Evolutionary conservation across 495 filamentous ascomycete species (phyloP), one percentile per base, ranked within the genome.

Genomic region (Aspergillus haitiensis): DNA sequence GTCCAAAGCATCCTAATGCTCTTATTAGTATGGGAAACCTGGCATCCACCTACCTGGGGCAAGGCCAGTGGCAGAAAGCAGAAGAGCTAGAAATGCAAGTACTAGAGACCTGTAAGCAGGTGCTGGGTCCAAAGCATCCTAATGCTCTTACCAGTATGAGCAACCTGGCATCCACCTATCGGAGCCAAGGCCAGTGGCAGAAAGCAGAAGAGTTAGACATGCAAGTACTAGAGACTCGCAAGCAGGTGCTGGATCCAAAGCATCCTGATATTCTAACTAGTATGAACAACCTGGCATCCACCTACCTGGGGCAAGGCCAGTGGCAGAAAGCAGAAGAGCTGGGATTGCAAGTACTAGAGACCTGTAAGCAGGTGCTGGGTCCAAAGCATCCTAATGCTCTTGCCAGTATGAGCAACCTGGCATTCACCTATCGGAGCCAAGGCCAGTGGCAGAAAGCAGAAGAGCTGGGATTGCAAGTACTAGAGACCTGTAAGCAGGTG

Each of bases 341-440:
- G 15, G 11, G 66, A 5, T 35, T 64, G 15, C 58, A 69, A 44
- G 66, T 67, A 12, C 9, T 69, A 33, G 63, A 75, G 48, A 62
- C 45, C 7, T 5, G 21, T 2, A 52, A 63, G 42, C 34, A 11
- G n/a, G 33, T 60, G 3, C 55, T 53, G 0, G 61, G 61, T 6
- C 47, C 4, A 9, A 49, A 63, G 31, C 56, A 63, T 48, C 61
- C 32, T 55, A 47, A 1, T 61, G 64, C 61, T 1, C 37, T 46
- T 37, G 2, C n/a, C n/a, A 72, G 64, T 36, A 77, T 78, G 62
- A 47, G 5, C 45, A 76, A 77, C 61, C 69, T 81, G 10, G 70
- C 75, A 32, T 59, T 21, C 16, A 73, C 53, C 0, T 69, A 64
- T 50, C n/a, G 7, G 34, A 64, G 52, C n/a, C 64, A 69, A 48